phyloP scores from a whole-genome alignment of 108 stramenopile genomes.

The Schizochytrium sp. region DNA sequence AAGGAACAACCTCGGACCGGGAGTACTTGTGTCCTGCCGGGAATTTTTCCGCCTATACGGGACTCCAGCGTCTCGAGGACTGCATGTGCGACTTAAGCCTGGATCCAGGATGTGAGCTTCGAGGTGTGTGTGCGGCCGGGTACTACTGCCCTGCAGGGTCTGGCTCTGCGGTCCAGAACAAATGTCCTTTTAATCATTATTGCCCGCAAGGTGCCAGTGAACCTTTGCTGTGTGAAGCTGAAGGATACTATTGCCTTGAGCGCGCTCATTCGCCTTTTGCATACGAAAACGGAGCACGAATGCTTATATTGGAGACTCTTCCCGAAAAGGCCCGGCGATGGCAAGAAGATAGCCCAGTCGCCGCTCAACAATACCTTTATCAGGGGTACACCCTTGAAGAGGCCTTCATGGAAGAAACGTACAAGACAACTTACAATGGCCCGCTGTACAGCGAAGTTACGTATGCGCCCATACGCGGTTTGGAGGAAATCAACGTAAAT shows the following conservation, averaged over 20 bases:
- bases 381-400: neutral
- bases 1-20: neutral
- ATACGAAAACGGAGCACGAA: neutral
- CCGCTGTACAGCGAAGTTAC: neutral
- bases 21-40: neutral
- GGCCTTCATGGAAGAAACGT: neutral
- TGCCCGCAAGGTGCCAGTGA: neutral
- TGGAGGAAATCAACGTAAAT: neutral
- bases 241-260: neutral
- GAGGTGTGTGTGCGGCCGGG: neutral
- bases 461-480: neutral
- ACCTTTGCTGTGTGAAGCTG: neutral
- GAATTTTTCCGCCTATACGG: neutral
- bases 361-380: neutral
- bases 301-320: neutral
- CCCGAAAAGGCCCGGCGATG: neutral
- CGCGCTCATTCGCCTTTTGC: neutral
- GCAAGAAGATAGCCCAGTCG: neutral
- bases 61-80: neutral
- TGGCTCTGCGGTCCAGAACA: no score
- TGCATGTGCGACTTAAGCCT: neutral
- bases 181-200: neutral
- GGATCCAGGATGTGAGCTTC: neutral
- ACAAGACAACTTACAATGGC: neutral
- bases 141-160: slow-evolving; percentile 10